Conservation (phyloP, 768 basidiomycete genomes). For the Amanita pseudoporphyria region DNA sequence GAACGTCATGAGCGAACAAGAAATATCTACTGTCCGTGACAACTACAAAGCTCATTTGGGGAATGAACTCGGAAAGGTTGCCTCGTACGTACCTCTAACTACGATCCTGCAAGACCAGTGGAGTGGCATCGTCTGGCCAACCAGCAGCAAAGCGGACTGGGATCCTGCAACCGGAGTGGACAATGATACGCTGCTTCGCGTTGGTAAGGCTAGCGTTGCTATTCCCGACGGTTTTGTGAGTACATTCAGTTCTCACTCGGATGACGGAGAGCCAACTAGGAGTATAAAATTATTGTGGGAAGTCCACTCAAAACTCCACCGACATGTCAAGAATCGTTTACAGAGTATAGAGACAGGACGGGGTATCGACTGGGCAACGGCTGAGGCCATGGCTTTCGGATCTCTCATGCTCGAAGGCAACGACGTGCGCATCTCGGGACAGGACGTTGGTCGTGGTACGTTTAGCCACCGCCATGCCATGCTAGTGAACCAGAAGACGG, state of each 20-base stretch:
- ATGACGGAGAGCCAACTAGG: slow-evolving; percentile 4
- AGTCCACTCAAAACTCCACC: slow-evolving; percentile 66
- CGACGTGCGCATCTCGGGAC: slow-evolving; percentile 85
- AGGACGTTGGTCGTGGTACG: slow-evolving; percentile 88
- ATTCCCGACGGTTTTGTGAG: slow-evolving; percentile 56
- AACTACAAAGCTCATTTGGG: slow-evolving; percentile 59
- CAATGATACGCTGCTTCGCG: slow-evolving; percentile 35
- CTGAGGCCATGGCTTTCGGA: slow-evolving; percentile 87
- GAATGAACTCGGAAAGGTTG: slow-evolving; percentile 40
- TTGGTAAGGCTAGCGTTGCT: slow-evolving; percentile 63
- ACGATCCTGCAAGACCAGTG: slow-evolving; percentile 64
- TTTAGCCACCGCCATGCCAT: slow-evolving; percentile 89
- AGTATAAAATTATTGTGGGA: slow-evolving; percentile 34
- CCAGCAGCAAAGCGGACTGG: slow-evolving; percentile 36
- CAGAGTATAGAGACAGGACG: slow-evolving; percentile 54
- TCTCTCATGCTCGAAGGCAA: slow-evolving; percentile 74
- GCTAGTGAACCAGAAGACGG: slow-evolving; percentile 82
- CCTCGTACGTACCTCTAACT: slow-evolving; percentile 37
- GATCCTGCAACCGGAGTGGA: slow-evolving; percentile 64
- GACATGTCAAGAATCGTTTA: slow-evolving; percentile 72
- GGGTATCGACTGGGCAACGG: slow-evolving; percentile 86
- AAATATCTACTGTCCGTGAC: slow-evolving; percentile 42
- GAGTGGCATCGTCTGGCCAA: slow-evolving; percentile 58
- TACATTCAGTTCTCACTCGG: slow-evolving; percentile 9
- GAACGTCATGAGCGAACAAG: slow-evolving; percentile 39